Percentiles rank a stretch among this genome's conserved stretches.
Evolutionary conservation across 768 basidiomycete species (phyloP).

Genomic region (Tricholomella constricta): DNA sequence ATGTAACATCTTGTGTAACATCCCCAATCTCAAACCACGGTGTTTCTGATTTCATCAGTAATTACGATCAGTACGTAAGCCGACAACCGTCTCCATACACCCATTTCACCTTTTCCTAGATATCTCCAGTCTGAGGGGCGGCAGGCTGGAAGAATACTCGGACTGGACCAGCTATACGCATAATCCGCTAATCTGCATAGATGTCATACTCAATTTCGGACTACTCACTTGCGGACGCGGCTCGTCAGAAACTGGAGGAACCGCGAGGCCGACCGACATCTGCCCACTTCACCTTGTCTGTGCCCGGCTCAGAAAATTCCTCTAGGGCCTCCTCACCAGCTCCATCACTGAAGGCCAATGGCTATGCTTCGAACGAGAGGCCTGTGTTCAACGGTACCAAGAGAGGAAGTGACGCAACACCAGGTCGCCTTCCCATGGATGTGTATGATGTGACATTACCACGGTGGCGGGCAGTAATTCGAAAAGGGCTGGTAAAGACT

Average conservation of each 20-base stretch:
- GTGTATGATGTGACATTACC: slow-evolving; percentile 67
- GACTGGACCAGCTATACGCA: not conserved
- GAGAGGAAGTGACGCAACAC: slow-evolving; percentile 13
- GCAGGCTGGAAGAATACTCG: not conserved
- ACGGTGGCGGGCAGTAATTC: slow-evolving; percentile 64
- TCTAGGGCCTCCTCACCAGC: slow-evolving; percentile 36
- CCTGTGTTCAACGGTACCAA: slow-evolving; percentile 10
- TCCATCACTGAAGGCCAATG: slow-evolving; percentile 19
- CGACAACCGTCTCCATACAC: not conserved
- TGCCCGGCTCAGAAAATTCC: slow-evolving; percentile 32
- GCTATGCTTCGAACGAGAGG: slow-evolving; percentile 10
- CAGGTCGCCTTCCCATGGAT: slow-evolving; percentile 42
- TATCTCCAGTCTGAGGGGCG: not conserved
- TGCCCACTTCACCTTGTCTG: slow-evolving; percentile 31
- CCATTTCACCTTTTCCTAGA: not conserved
- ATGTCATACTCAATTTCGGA: too few relatives aligned
- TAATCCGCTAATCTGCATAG: too few relatives aligned
- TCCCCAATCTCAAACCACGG: too few relatives aligned
- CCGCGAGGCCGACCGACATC: slow-evolving; percentile 9
- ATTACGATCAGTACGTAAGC: too few relatives aligned
- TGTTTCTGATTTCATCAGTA: too few relatives aligned
- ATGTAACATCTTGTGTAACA: too few relatives aligned
- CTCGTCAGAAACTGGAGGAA: slow-evolving; percentile 8
- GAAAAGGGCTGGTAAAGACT: slow-evolving; percentile 50
- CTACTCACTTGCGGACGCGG: slow-evolving; percentile 1